Base-by-base conservation (phyloP, 140 eudicot genomes). In the Senecio squalidus region DNA sequence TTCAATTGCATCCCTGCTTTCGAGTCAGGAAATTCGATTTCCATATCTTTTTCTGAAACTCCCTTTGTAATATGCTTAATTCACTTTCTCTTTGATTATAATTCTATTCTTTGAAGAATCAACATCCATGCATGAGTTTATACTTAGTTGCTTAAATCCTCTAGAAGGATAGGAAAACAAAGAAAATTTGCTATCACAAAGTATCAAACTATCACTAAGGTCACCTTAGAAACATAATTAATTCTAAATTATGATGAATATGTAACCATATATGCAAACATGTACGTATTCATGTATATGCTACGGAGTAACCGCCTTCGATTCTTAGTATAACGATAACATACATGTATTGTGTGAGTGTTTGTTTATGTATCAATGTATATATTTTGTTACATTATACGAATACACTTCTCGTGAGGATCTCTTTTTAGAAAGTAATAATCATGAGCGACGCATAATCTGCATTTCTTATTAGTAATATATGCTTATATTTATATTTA, bases 1-100 rank as follows among this genome's bases (percentile, higher is more conserved):
- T 63, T 63, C 25, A 23, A 33, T 46, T 21, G 44, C 26, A 63
- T 63, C 47, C 31, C 31, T 18, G 48, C 69, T 62, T 61, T 29
- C 20, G 23, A 31, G 33, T 47, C 49, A 27, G 11, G 8, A 47
- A 47, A 63, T 61, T 27, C 22, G 22, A 45, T 25, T 57, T 61
- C 48, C 9, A n/a, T 43, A 44, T 61, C 66, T 43, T 23, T 6
- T 24, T 27, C n/a, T 6, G n/a, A 7, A 18, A 27, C 38, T 26
- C 58, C 36, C 11, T 26, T 26, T 52, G 6, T 52, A 26, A 27
- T 52, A 25, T 26, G 36, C 34, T 51, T 51, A 51, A 0, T 14
- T 51, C 4, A 1, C 55, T 49, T 23, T n/a, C 23, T 51, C n/a
- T 26, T n/a, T 21, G 58, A 24, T 51, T 22, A 5, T 34, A 23